Conservation (phyloP, 2,329 filamentous ascomycete genomes). For the Dissoconium aciculare region DNA sequence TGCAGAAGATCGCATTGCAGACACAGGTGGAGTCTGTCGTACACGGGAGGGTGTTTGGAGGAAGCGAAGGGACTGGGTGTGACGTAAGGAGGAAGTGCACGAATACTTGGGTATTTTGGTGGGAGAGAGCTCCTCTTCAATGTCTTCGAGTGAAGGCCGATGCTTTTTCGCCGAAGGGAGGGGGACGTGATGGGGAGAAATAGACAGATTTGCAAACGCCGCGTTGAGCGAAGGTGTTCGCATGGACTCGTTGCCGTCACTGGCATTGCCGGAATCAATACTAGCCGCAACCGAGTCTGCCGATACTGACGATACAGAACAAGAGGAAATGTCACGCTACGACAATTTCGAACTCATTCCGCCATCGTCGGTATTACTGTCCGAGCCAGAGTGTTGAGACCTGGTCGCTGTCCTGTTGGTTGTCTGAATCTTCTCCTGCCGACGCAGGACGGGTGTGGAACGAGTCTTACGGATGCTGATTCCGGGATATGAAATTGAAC, state of each 20-base stretch:
- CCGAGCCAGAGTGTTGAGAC: constrained; percentile 19
- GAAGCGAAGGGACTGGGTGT: constrained; percentile 18
- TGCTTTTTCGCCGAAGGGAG: constrained; percentile 12
- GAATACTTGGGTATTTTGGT: constrained; percentile 24
- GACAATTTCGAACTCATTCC: constrained; percentile 9
- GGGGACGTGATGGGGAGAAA: constrained; percentile 12
- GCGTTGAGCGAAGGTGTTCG: constrained; percentile 20
- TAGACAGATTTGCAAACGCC: constrained; percentile 17
- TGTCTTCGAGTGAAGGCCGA: constrained; percentile 19
- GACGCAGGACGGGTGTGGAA: constrained; percentile 18
- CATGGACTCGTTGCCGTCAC: constrained; percentile 13
- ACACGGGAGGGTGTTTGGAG: constrained; percentile 18
- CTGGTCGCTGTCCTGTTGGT: constrained; percentile 8
- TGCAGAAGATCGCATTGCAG: constrained; percentile 17
- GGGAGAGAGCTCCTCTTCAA: constrained; percentile 20
- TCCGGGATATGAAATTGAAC: constrained; percentile 26
- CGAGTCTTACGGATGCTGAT: constrained; percentile 21
- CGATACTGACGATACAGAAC: constrained; percentile 9
- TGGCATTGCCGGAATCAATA: constrained; percentile 1
- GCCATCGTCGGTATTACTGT: constrained; percentile 10
- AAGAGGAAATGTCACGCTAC: constrained; percentile 15
- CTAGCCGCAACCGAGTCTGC: constrained; percentile 6
- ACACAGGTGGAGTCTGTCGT: constrained; percentile 16
- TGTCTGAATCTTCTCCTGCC: constrained; percentile 7
- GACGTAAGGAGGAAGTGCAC: constrained; percentile 18